These are phyloP conservation scores for Anthracocystis setariae DNA, from an alignment of 1,284 basidiomycete genomes.

Conservation along the genomic window DNA sequence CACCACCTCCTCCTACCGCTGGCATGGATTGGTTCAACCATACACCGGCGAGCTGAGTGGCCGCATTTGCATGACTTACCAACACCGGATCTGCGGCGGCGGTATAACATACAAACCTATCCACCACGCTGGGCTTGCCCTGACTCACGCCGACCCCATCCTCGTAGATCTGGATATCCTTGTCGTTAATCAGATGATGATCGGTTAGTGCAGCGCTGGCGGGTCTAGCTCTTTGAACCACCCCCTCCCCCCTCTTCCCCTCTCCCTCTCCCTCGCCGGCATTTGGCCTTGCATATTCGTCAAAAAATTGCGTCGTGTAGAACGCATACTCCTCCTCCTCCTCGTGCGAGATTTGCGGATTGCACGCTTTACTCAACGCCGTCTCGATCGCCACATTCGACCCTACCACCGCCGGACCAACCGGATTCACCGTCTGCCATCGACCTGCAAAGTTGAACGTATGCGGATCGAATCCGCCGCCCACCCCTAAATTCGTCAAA, in stretches of 20 bases:
- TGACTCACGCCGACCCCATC: constrained; percentile 39
- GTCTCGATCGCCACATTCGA: constrained; percentile 42
- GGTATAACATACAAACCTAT: constrained; percentile 23
- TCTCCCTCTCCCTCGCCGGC: constrained; percentile 7
- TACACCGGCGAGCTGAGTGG: constrained; percentile 16
- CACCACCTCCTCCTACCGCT: background rate
- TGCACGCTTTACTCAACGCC: constrained; percentile 38
- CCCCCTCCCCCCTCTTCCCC: background rate
- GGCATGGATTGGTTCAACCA: background rate
- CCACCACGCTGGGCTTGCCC: constrained; percentile 18
- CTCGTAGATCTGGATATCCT: constrained; percentile 52
- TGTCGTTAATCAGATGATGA: constrained; percentile 47
- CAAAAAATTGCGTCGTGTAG: constrained; percentile 48
- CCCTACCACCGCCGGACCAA: constrained; percentile 20
- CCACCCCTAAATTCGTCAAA: background rate
- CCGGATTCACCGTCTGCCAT: constrained; percentile 39
- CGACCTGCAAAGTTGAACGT: constrained; percentile 50
- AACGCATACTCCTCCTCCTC: constrained; percentile 46
- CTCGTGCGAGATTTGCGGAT: constrained; percentile 40
- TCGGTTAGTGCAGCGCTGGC: constrained; percentile 17
- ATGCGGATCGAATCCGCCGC: constrained; percentile 33
- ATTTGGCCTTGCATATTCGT: constrained; percentile 28
- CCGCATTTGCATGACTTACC: constrained; percentile 28
- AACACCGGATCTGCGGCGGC: constrained; percentile 38
- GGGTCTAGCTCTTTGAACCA: background rate